Evolutionary conservation across 2,329 filamentous ascomycete species (phyloP).

Genomic region (Colletotrichum sublineola): DNA sequence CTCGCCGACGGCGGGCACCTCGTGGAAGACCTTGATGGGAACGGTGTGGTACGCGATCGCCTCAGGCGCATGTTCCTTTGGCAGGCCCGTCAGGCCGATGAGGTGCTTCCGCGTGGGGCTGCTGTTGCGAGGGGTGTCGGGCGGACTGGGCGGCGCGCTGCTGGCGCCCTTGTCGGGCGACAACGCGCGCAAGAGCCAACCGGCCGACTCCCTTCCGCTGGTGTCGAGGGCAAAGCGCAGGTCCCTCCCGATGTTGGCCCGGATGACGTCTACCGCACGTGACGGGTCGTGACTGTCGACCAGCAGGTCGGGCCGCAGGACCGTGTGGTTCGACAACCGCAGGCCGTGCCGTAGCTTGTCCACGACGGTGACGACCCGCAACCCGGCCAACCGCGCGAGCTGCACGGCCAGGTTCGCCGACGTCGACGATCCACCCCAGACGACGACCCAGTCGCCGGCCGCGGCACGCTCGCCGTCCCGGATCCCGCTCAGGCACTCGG

Average conservation of each 20-base stretch:
- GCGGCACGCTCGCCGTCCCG: slow-evolving; percentile 64
- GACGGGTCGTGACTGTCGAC: slow-evolving; percentile 76
- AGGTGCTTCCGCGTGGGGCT: slow-evolving; percentile 64
- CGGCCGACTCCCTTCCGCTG: slow-evolving; percentile 73
- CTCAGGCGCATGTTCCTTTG: slow-evolving; percentile 63
- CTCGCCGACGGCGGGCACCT: slow-evolving; percentile 73
- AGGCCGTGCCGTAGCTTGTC: slow-evolving; percentile 76
- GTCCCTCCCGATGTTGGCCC: slow-evolving; percentile 66
- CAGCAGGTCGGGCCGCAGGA: slow-evolving; percentile 69
- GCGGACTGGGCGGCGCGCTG: slow-evolving; percentile 51
- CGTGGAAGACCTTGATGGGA: slow-evolving; percentile 83
- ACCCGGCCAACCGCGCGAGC: slow-evolving; percentile 74
- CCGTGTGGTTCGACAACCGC: slow-evolving; percentile 62
- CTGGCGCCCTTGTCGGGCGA: slow-evolving; percentile 46
- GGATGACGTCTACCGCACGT: slow-evolving; percentile 75
- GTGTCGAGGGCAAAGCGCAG: slow-evolving; percentile 79
- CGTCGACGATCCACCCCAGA: slow-evolving; percentile 83
- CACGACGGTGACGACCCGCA: slow-evolving; percentile 75
- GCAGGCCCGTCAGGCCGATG: slow-evolving; percentile 76
- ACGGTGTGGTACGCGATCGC: slow-evolving; percentile 72
- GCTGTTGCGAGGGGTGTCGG: slow-evolving; percentile 52
- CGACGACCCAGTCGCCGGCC: slow-evolving; percentile 76
- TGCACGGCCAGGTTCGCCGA: slow-evolving; percentile 77
- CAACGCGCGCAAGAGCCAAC: slow-evolving; percentile 68
- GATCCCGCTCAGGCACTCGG: slow-evolving; percentile 73